A percentile compares a stretch with the other conserved stretches of the same genome.
Evolutionary conservation across 192 early-diverging fungal genomes (phyloP).

Genomic region (Spizellomyces punctatus): DNA sequence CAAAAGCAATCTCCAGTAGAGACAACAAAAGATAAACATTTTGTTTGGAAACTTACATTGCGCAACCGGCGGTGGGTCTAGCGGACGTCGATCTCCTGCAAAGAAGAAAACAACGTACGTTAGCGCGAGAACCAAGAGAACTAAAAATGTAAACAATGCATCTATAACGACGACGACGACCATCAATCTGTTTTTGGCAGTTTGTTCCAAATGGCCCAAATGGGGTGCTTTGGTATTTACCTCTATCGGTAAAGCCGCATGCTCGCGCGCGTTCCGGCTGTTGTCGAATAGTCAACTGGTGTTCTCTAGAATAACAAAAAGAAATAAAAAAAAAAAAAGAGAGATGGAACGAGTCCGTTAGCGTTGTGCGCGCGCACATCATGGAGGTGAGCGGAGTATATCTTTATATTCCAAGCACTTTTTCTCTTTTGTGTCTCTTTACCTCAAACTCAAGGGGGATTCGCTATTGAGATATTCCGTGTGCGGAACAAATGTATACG

Average conservation of each 20-base stretch:
- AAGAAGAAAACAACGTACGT: not conserved
- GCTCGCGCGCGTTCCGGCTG: constrained; percentile 27
- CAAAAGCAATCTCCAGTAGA: not conserved
- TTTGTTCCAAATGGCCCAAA: not conserved
- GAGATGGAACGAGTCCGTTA: too few species aligned
- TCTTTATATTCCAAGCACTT: too few species aligned
- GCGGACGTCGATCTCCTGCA: constrained; percentile 18
- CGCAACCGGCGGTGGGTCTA: constrained; percentile 21
- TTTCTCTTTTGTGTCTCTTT: too few species aligned
- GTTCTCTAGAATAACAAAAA: too few species aligned
- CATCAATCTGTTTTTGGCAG: too few species aligned
- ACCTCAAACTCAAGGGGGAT: not conserved
- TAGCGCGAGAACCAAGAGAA: too few species aligned
- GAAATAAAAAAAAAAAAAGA: too few species aligned
- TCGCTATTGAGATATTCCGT: constrained; percentile 7
- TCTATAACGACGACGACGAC: too few species aligned
- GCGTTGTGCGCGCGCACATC: too few species aligned
- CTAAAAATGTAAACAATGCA: too few species aligned
- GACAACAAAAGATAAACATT: too few species aligned
- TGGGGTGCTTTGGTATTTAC: not conserved
- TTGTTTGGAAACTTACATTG: constrained; percentile 18
- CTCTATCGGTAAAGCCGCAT: constrained; percentile 13
- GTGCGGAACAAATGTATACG: constrained; percentile 23
- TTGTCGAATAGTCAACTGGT: constrained; percentile 4
- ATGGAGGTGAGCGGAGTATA: too few species aligned